These are phyloP conservation scores for Stemphylium vesicarium DNA, from an alignment of 2,329 filamentous ascomycete genomes.

Conservation along the genomic window DNA sequence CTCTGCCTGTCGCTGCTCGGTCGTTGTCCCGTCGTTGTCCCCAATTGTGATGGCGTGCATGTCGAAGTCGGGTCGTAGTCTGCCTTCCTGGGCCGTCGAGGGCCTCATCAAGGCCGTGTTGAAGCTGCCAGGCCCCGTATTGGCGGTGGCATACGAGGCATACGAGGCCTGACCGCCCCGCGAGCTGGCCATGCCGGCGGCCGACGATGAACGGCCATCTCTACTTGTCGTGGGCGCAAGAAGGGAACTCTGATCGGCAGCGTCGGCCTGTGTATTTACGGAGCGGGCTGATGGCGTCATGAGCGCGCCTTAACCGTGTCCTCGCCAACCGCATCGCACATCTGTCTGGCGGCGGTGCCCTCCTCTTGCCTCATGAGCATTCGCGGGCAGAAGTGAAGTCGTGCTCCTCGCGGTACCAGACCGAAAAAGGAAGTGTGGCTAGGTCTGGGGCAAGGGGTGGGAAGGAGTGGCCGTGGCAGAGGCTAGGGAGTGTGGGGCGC, in stretches of 20 bases:
- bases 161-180: conserved; percentile 68
- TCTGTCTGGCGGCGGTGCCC: conserved; percentile 34
- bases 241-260: conserved; percentile 48
- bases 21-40: conserved; percentile 65
- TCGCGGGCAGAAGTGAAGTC: conserved; percentile 25
- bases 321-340: conserved; percentile 48
- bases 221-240: conserved; percentile 55
- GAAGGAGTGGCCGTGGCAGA: conserved; percentile 8
- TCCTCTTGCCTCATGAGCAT: conserved; percentile 46
- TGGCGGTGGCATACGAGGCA: conserved; percentile 70
- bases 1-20: conserved; percentile 75
- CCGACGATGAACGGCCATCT: conserved; percentile 63
- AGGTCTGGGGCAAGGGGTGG: conserved; percentile 14
- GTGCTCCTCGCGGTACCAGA: conserved; percentile 20
- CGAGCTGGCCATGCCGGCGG: conserved; percentile 63
- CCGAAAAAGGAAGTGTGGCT: conserved; percentile 20
- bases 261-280: conserved; percentile 48
- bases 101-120: conserved; percentile 79
- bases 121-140: conserved; percentile 78
- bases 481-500: conserved; percentile 21
- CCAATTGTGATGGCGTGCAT: conserved; percentile 60
- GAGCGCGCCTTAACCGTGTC: conserved; percentile 49
- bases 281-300: conserved; percentile 52
- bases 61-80: conserved; percentile 63
- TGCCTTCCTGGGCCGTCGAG: conserved; percentile 68